Conservation (phyloP, 768 basidiomycete species). For the Leucosporidium yakuticum region DNA sequence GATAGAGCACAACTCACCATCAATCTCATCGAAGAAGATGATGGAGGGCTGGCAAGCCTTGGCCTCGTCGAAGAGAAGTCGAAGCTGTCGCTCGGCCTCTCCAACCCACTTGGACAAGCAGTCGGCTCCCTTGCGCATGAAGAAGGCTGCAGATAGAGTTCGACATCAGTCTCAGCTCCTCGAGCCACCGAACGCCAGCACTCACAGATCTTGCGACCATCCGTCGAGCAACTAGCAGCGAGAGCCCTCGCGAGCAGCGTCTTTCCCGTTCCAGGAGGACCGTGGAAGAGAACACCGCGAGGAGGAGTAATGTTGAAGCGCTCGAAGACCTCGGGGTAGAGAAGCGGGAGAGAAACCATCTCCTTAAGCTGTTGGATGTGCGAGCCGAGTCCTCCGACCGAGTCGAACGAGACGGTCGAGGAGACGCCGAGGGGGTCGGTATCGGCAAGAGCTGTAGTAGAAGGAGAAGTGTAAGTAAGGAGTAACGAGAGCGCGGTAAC, state of each 20-base stretch:
- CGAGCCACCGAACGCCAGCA: constrained; percentile 21
- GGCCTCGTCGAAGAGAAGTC: constrained; percentile 93
- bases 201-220: constrained; percentile 81
- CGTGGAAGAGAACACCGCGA: constrained; percentile 92
- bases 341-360: constrained; percentile 89
- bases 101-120: constrained; percentile 99
- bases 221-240: constrained; percentile 81
- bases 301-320: constrained; percentile 90
- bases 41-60: constrained; percentile 85
- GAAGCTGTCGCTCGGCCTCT: constrained; percentile 91
- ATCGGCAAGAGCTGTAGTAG: constrained; percentile 59
- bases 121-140: constrained; percentile 99
- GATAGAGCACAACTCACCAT: constrained; percentile 52
- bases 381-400: constrained; percentile 90
- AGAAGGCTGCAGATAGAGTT: constrained; percentile 63
- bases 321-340: constrained; percentile 96
- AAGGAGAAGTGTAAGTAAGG: background rate
- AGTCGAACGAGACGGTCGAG: constrained; percentile 87
- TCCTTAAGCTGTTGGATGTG: constrained; percentile 96
- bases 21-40: constrained; percentile 99
- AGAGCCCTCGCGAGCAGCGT: constrained; percentile 89
- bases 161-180: background rate
- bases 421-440: constrained; percentile 93
- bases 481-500: background rate
- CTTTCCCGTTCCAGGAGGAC: constrained; percentile 97